Conservation (phyloP, 2,329 filamentous ascomycete genomes). For the Claviceps sp. region DNA sequence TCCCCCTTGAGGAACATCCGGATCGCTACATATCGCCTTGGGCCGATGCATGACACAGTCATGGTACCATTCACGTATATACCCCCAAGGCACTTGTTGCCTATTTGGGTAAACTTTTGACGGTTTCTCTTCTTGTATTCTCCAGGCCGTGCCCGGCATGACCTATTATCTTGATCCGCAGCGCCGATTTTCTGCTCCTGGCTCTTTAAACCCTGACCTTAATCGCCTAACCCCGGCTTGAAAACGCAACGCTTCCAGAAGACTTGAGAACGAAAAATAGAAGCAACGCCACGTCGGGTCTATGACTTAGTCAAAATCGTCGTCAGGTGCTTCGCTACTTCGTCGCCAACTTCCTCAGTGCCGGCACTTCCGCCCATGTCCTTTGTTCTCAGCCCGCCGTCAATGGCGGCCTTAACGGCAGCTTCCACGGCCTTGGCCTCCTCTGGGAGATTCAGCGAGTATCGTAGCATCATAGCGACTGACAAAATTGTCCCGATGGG, state of each 20-base stretch:
- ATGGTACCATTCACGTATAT: background rate
- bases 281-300: background rate
- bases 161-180: background rate
- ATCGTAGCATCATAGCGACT: slow-evolving; percentile 89
- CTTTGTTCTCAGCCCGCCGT: slow-evolving; percentile 63
- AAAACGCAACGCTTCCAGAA: background rate
- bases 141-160: background rate
- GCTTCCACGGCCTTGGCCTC: slow-evolving; percentile 71
- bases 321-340: slow-evolving; percentile 57
- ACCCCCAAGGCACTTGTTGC: background rate
- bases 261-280: background rate
- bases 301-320: slow-evolving; percentile 29
- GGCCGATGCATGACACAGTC: background rate
- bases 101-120: background rate
- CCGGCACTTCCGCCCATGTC: slow-evolving; percentile 70
- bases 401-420: slow-evolving; percentile 68
- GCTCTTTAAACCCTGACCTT: background rate
- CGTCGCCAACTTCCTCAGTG: slow-evolving; percentile 65
- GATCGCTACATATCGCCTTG: background rate
- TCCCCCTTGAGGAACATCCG: background rate
- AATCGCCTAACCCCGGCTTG: background rate
- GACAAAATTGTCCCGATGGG: slow-evolving; percentile 86
- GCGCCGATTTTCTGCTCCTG: background rate
- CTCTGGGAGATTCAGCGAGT: slow-evolving; percentile 68
- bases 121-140: background rate